A percentile compares a stretch with the other conserved stretches of the same genome.
These are phyloP conservation scores for Lentinula detonsa DNA, from an alignment of 768 basidiomycete genomes.

Conservation along the genomic window DNA sequence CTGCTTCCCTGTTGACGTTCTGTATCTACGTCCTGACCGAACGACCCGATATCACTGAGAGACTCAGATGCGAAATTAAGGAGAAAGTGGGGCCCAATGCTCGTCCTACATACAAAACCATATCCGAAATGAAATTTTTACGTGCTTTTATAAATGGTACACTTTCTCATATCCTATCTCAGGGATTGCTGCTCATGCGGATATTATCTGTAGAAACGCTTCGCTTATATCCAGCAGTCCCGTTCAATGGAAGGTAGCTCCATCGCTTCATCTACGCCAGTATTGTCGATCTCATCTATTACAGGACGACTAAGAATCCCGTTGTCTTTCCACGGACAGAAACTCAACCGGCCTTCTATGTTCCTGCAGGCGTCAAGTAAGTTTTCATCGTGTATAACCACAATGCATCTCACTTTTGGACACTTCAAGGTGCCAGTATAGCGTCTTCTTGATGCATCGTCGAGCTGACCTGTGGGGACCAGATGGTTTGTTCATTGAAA, in stretches of 20 bases:
- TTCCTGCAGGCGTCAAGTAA: conserved; percentile 24
- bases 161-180: neutral
- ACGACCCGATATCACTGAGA: conserved; percentile 38
- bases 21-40: conserved; percentile 49
- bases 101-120: conserved; percentile 47
- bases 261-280: neutral
- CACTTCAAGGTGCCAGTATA: conserved; percentile 32
- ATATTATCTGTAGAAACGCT: conserved; percentile 37
- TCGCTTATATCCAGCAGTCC: conserved; percentile 48
- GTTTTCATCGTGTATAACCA: neutral
- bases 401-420: neutral
- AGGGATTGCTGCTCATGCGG: neutral
- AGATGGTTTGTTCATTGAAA: conserved; percentile 36
- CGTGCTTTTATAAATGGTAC: conserved; percentile 50
- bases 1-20: conserved; percentile 46
- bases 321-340: conserved; percentile 15
- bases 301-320: conserved; percentile 16
- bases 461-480: conserved; percentile 62
- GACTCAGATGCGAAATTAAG: conserved; percentile 46
- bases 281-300: conserved; percentile 8
- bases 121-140: conserved; percentile 54
- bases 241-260: conserved; percentile 4
- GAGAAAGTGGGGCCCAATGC: conserved; percentile 34
- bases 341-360: conserved; percentile 16
- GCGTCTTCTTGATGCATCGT: conserved; percentile 55